Conservation (phyloP, 2,329 filamentous ascomycete genomes). For the Monilinia fructicola region DNA sequence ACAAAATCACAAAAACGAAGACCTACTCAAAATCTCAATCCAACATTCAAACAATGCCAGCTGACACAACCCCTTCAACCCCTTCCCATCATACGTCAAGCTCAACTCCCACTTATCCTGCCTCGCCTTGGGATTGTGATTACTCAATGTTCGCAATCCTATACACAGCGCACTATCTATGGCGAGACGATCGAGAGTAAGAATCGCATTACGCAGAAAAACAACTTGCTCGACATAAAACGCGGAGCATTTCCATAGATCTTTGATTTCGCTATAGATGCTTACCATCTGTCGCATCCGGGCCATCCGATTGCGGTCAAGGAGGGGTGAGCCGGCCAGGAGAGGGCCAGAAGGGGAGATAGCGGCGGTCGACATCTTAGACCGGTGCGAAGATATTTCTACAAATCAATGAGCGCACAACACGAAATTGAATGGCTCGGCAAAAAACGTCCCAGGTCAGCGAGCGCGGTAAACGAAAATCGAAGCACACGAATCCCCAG, state of each 20-base stretch:
- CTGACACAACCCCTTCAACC: conserved; percentile 11
- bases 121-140: neutral
- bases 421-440: too few species aligned
- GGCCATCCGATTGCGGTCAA: neutral
- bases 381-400: too few species aligned
- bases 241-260: neutral
- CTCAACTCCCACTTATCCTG: neutral
- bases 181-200: neutral
- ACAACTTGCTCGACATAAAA: neutral
- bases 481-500: too few species aligned
- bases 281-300: neutral
- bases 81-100: neutral
- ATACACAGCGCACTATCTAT: neutral
- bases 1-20: neutral
- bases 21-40: neutral
- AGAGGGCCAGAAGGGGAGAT: too few species aligned
- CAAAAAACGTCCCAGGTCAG: too few species aligned
- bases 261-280: neutral
- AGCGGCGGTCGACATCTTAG: too few species aligned
- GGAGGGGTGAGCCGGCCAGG: neutral
- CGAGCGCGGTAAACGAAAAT: too few species aligned
- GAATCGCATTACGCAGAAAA: neutral
- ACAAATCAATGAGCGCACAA: too few species aligned
- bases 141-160: neutral
- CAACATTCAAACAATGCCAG: neutral